A percentile compares a stretch with the other conserved stretches of the same genome.
phyloP scores from a whole-genome alignment of 2,329 filamentous ascomycete species.

The Paraphaeosphaeria minitans region DNA sequence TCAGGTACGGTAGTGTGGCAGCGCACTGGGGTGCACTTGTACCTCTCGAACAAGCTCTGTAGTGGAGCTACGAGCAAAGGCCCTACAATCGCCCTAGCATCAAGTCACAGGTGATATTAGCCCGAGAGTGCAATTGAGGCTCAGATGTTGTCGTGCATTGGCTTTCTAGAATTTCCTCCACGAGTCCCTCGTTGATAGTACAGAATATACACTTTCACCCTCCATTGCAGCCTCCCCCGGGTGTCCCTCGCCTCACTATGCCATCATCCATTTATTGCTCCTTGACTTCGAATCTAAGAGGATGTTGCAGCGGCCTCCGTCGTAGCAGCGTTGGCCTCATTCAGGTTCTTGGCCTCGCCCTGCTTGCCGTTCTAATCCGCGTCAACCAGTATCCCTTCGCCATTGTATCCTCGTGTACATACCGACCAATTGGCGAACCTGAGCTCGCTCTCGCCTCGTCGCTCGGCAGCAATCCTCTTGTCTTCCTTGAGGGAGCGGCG shows the following conservation, averaged over 20 bases:
- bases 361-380: slow-evolving; percentile 86
- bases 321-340: slow-evolving; percentile 58
- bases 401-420: slow-evolving; percentile 51
- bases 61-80: background rate
- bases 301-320: slow-evolving; percentile 52
- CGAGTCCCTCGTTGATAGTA: slow-evolving; percentile 40
- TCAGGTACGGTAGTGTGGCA: slow-evolving; percentile 21
- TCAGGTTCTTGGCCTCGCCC: slow-evolving; percentile 79
- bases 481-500: slow-evolving; percentile 97
- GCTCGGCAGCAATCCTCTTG: slow-evolving; percentile 83
- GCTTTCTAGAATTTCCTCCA: slow-evolving; percentile 25
- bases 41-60: slow-evolving; percentile 13
- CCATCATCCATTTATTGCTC: slow-evolving; percentile 5
- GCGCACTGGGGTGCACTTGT: slow-evolving; percentile 14
- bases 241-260: slow-evolving; percentile 6
- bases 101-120: slow-evolving; percentile 11
- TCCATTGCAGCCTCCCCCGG: slow-evolving; percentile 15
- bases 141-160: slow-evolving; percentile 36
- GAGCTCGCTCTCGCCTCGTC: slow-evolving; percentile 86
- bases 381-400: slow-evolving; percentile 35
- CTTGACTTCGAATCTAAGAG: slow-evolving; percentile 23
- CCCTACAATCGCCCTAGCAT: slow-evolving; percentile 6
- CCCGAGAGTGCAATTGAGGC: slow-evolving; percentile 16
- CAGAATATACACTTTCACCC: slow-evolving; percentile 43
- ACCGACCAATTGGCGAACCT: slow-evolving; percentile 96